Conservation (phyloP, 805 yeast genomes). For the Metschnikowia similis region DNA sequence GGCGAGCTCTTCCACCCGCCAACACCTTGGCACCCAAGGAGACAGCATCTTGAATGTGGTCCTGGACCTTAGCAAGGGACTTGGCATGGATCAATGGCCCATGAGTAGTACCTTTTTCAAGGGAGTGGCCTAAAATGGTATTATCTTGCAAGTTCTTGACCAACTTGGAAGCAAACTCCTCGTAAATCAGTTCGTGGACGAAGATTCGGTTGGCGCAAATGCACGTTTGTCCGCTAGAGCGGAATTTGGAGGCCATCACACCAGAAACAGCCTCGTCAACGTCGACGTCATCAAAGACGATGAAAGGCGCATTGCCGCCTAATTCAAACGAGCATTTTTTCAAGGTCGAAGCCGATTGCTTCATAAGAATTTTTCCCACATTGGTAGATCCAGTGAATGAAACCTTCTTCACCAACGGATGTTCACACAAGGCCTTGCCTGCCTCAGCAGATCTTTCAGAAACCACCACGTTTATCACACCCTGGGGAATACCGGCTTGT, state of each 20-base stretch:
- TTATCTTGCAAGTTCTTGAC: constrained; percentile 15
- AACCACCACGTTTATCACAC: constrained; percentile 58
- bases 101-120: constrained; percentile 56
- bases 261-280: constrained; percentile 19
- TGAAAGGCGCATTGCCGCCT: constrained; percentile 21
- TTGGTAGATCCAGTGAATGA: constrained; percentile 20
- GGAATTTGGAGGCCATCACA: constrained; percentile 17
- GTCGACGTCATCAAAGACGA: constrained; percentile 18
- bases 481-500: constrained; percentile 69
- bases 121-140: constrained; percentile 60
- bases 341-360: constrained; percentile 15
- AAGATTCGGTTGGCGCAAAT: constrained; percentile 20
- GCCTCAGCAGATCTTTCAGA: constrained; percentile 42
- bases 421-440: constrained; percentile 51
- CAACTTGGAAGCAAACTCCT: constrained; percentile 12
- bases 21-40: constrained; percentile 60
- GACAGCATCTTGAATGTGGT: constrained; percentile 64
- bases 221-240: constrained; percentile 20
- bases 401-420: constrained; percentile 21
- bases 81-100: constrained; percentile 70
- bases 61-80: constrained; percentile 57
- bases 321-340: constrained; percentile 19
- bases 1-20: constrained; percentile 54
- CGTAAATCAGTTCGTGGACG: constrained; percentile 17
- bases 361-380: constrained; percentile 20